These are phyloP conservation scores for Alternaria rosae DNA, from an alignment of 2,329 filamentous ascomycete genomes.

Conservation along the genomic window DNA sequence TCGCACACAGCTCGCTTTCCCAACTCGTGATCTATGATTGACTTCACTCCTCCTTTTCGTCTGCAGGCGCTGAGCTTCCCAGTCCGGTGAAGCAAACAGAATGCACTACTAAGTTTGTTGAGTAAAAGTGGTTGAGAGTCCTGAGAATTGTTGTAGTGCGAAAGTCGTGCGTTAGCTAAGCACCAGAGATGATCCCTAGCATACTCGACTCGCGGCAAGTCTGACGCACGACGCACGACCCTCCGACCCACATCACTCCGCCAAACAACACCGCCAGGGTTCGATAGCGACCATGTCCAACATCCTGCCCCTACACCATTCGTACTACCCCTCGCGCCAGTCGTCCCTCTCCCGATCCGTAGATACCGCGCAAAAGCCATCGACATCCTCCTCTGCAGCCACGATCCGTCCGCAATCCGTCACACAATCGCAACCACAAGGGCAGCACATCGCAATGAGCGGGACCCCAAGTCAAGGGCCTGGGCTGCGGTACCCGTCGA, in stretches of 20 bases:
- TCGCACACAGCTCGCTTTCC: no score
- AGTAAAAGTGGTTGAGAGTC: background rate
- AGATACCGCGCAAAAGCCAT: constrained; percentile 4
- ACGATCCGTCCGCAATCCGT: constrained; percentile 6
- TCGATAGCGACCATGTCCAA: constrained; percentile 29
- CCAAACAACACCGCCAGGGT: constrained; percentile 17
- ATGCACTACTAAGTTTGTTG: no score
- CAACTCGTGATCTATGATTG: no score
- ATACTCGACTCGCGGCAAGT: constrained; percentile 7
- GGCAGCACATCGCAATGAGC: constrained; percentile 33
- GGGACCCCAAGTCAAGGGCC: constrained; percentile 32
- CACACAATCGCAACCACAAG: constrained; percentile 15
- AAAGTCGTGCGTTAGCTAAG: background rate
- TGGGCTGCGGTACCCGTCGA: constrained; percentile 86
- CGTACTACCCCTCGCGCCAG: constrained; percentile 19
- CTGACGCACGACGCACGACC: constrained; percentile 27
- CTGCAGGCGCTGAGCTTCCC: no score
- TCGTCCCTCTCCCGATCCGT: constrained; percentile 11
- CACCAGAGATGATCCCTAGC: constrained; percentile 3
- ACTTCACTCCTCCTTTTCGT: no score
- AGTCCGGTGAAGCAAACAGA: no score
- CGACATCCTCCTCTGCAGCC: constrained; percentile 8
- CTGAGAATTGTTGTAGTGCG: background rate
- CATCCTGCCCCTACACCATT: constrained; percentile 28
- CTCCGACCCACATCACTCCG: constrained; percentile 29